Evolutionary conservation across 148 eudicot genomes (phyloP).

Genomic region (Vaccinium darrowii): DNA sequence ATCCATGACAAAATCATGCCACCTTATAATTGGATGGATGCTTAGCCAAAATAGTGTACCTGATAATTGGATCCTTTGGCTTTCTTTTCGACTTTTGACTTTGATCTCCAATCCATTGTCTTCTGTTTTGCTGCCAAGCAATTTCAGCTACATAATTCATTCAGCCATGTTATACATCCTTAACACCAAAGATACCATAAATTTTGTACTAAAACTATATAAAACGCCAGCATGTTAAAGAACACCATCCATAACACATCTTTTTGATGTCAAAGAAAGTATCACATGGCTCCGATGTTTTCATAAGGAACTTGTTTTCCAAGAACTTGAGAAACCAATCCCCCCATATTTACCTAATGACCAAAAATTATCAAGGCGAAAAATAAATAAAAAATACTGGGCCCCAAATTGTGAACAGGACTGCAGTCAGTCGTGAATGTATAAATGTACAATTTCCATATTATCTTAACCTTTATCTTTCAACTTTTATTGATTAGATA

Average conservation of each 20-base stretch:
- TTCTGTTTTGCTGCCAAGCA: conserved; percentile 49
- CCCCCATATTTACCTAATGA: background rate
- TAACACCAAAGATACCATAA: too few species aligned
- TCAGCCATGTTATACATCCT: conserved; percentile 3
- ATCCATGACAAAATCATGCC: background rate
- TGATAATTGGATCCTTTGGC: conserved; percentile 32
- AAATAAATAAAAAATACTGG: background rate
- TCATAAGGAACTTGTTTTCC: background rate
- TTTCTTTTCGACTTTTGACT: conserved; percentile 29
- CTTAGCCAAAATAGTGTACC: background rate
- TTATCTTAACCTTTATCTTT: background rate
- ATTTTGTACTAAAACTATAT: background rate
- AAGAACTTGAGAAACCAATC: background rate
- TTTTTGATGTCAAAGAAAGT: background rate
- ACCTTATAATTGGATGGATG: conserved; percentile 27
- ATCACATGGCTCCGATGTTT: background rate
- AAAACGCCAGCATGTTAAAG: background rate
- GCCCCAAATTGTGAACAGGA: background rate
- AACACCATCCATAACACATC: background rate
- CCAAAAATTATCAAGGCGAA: background rate
- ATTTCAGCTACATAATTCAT: conserved; percentile 30
- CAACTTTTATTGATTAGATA: background rate
- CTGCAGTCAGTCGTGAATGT: background rate
- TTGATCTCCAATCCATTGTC: conserved; percentile 44
- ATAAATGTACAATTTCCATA: background rate